Evolutionary conservation across 1,284 basidiomycete species (phyloP).

Genomic region (Leccinum pallidistipes): DNA sequence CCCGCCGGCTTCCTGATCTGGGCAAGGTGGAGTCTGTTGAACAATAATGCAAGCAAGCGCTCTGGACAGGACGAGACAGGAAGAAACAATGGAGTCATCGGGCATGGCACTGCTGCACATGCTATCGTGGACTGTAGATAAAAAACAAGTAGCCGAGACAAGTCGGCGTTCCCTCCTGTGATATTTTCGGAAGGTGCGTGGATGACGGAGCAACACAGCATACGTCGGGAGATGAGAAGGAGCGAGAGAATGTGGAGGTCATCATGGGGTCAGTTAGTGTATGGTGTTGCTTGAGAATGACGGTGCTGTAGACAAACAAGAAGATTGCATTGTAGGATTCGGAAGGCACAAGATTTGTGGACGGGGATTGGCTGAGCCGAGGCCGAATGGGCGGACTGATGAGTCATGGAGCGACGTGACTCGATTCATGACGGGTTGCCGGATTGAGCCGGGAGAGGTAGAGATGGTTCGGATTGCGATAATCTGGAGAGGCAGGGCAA

Average conservation of each 20-base stretch:
- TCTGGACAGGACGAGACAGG: not conserved
- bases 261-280: not conserved
- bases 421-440: constrained; percentile 2
- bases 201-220: constrained; percentile 17
- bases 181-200: constrained; percentile 1
- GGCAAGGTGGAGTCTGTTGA: not conserved
- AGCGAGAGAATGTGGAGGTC: constrained; percentile 10
- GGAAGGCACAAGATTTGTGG: constrained; percentile 12
- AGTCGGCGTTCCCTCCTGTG: constrained; percentile 2
- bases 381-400: not conserved
- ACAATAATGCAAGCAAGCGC: not conserved
- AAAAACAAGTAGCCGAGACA: constrained; percentile 10
- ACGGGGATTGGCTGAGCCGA: constrained; percentile 9
- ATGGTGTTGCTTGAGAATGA: not conserved
- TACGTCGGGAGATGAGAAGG: constrained; percentile 14
- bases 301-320: not conserved
- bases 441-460: not conserved
- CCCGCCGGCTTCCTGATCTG: constrained; percentile 13
- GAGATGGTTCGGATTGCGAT: constrained; percentile 29
- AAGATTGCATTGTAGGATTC: not conserved
- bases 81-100: not conserved
- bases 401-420: constrained; percentile 21
- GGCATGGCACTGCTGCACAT: not conserved
- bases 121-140: not conserved
- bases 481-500: constrained; percentile 21